phyloP scores from a whole-genome alignment of 305 asterid species.

The Solanum hybrid region DNA sequence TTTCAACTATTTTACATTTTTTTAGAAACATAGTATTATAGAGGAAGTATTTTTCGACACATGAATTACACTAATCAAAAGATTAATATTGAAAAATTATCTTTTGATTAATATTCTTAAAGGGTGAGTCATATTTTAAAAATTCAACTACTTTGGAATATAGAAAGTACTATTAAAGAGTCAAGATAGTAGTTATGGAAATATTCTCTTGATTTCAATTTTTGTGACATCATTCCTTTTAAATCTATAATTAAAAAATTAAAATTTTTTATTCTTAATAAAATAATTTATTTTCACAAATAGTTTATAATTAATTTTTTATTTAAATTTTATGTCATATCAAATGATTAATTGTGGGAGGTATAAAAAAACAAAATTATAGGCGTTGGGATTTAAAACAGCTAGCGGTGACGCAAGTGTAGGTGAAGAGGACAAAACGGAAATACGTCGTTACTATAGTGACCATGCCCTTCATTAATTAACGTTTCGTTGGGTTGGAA shows the following conservation, averaged over 20 bases:
- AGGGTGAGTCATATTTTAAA: neutral
- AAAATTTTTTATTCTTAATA: neutral
- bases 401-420: neutral
- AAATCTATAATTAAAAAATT: too few relatives aligned
- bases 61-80: neutral
- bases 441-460: neutral
- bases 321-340: too few relatives aligned
- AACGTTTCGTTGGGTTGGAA: neutral
- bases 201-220: neutral
- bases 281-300: neutral
- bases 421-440: neutral
- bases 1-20: neutral
- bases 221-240: neutral
- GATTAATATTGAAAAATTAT: neutral
- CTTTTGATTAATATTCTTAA: neutral
- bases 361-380: neutral
- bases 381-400: neutral
- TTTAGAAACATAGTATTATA: neutral
- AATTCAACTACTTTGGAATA: neutral
- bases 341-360: neutral
- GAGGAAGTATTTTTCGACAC: neutral
- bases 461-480: neutral
- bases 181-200: neutral
- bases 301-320: neutral
- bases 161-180: neutral